phyloP scores from a whole-genome alignment of 495 filamentous ascomycete genomes.

The Lophiostoma macrostomum region DNA sequence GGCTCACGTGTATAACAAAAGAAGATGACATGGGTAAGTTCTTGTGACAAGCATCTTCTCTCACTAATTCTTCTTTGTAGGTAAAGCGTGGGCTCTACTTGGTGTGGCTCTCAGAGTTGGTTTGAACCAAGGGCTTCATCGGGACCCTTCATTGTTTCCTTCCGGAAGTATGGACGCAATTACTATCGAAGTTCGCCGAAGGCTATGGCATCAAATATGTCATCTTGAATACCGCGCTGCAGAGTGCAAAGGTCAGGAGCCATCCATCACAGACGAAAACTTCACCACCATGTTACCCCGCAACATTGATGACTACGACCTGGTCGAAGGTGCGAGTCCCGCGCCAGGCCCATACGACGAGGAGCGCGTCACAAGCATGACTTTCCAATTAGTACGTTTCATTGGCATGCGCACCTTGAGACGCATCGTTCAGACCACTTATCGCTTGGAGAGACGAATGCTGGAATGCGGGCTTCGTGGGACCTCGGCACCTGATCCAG shows the following conservation, averaged over 20 bases:
- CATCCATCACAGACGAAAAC: constrained; percentile 26
- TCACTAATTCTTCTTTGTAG: neutral
- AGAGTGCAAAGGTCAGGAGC: constrained; percentile 34
- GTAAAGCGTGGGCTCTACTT: constrained; percentile 32
- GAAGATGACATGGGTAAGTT: constrained; percentile 33
- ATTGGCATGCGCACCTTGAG: constrained; percentile 27
- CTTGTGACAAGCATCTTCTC: too few relatives aligned
- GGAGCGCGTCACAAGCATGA: constrained; percentile 22
- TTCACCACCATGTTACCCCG: constrained; percentile 30
- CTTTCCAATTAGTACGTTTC: constrained; percentile 30
- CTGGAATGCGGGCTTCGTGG: constrained; percentile 26
- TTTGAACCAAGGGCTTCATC: constrained; percentile 31
- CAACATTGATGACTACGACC: constrained; percentile 33
- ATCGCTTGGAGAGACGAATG: constrained; percentile 29
- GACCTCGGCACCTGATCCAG: constrained; percentile 24
- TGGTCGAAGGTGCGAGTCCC: constrained; percentile 25
- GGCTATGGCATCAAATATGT: constrained; percentile 34
- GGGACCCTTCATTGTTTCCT: constrained; percentile 32
- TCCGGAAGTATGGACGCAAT: constrained; percentile 26
- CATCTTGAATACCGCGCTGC: constrained; percentile 32
- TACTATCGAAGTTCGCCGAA: constrained; percentile 29
- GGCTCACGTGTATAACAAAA: constrained; percentile 33
- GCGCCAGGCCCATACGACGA: constrained; percentile 19
- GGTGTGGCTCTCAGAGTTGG: constrained; percentile 29
- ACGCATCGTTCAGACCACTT: constrained; percentile 30